Evolutionary conservation across 23 red algal genomes (phyloP), one percentile per base, ranked within the genome.

Genomic region (Gracilaria vermiculophylla): DNA sequence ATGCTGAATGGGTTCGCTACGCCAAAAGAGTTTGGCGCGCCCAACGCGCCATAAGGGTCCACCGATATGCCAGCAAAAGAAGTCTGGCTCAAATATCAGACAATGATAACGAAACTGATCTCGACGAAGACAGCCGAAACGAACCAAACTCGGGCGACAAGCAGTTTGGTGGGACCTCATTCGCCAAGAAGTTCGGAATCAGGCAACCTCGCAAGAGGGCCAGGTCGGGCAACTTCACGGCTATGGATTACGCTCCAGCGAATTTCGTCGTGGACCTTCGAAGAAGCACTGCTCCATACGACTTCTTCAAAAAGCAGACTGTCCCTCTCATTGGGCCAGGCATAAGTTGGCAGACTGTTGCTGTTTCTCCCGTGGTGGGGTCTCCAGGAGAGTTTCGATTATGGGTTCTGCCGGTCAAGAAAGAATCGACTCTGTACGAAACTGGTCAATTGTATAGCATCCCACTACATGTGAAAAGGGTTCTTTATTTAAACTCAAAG

Each of bases 1-100:
- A 85, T 52, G 15, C 66, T 39, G 90, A 69, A 0, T 93, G 90
- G 90, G 41, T 93, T 49, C 79, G 90, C 23, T 78, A 93, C 29
- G 90, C 90, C 3, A 93, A 93, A 41, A 61, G 51, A 17, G 69
- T 93, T 27, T 93, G 90, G 90, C 90, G 90, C 0, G 90, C 90
- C 10, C 90, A 93, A 57, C 60, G 90, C 32, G 61, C 39, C 13
- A 72, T 72, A 35, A 78, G 90, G 28, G 80, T 79, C 4, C 33
- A 77, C 34, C 69, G 90, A 24, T 86, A 86, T 47, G 77, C 80
- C 4, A 23, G 50, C 25, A 91, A 91, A 60, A 50, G 87, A 25
- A 54, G 24, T 50, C 23, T 54, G 0, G 39, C 37, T 8, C 39
- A 69, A 39, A 25, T 67, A 23, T 9, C 31, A 5, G 65, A 47